phyloP scores from a whole-genome alignment of 805 yeast genomes.

The Candida chauliodis region DNA sequence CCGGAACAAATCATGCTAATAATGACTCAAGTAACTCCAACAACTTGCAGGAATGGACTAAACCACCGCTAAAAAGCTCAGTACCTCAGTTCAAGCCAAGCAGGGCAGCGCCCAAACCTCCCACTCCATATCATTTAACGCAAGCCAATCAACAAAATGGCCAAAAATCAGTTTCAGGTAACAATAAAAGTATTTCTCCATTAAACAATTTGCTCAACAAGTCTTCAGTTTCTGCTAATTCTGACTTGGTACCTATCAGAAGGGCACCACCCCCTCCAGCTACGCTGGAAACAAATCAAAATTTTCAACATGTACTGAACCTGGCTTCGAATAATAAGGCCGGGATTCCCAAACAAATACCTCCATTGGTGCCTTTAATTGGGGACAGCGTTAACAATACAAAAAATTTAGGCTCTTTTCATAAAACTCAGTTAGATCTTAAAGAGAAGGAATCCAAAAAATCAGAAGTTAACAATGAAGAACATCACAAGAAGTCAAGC shows the following conservation, averaged over 20 bases:
- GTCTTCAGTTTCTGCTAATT: slow-evolving; percentile 12
- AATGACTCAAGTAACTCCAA: slow-evolving; percentile 11
- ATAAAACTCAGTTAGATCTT: slow-evolving; percentile 28
- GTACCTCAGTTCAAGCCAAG: slow-evolving; percentile 26
- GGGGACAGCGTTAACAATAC: background rate
- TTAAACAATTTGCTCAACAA: slow-evolving; percentile 29
- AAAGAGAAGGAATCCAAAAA: slow-evolving; percentile 24
- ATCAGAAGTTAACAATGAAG: background rate
- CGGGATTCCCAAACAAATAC: slow-evolving; percentile 26
- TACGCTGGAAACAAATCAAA: background rate
- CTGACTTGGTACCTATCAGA: slow-evolving; percentile 43
- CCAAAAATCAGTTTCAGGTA: background rate
- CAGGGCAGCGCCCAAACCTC: slow-evolving; percentile 43
- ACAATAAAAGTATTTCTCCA: slow-evolving; percentile 25
- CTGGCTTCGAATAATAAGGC: slow-evolving; percentile 12
- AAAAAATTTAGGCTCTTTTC: background rate
- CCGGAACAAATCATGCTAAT: slow-evolving; percentile 9
- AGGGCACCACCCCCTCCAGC: slow-evolving; percentile 56
- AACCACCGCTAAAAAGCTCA: slow-evolving; percentile 15
- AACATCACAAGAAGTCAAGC: background rate
- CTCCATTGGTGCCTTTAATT: slow-evolving; percentile 26
- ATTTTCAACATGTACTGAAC: background rate
- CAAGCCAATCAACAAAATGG: slow-evolving; percentile 12
- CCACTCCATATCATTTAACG: slow-evolving; percentile 36
- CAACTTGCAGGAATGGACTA: slow-evolving; percentile 43